phyloP scores from a whole-genome alignment of 2,329 filamentous ascomycete species.

The Penicillium sp. region DNA sequence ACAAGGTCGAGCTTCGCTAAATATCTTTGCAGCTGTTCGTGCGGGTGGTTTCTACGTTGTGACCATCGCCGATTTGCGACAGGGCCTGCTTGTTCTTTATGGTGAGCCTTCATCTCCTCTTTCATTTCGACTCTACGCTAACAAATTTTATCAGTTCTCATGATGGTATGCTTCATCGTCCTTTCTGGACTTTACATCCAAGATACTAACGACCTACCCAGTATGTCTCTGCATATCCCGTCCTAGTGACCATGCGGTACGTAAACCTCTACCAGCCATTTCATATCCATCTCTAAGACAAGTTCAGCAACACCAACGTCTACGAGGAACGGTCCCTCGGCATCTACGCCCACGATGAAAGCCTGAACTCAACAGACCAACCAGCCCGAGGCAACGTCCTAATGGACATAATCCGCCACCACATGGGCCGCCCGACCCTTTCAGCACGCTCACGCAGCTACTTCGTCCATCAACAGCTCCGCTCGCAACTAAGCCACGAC shows the following conservation, averaged over 20 bases:
- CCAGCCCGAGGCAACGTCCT: slow-evolving; percentile 21
- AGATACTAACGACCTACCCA: slow-evolving; percentile 13
- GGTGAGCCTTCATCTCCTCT: slow-evolving; percentile 12
- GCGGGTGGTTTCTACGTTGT: slow-evolving; percentile 68
- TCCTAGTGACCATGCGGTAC: slow-evolving; percentile 35
- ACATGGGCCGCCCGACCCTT: slow-evolving; percentile 22
- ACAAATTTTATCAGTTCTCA: slow-evolving; percentile 27
- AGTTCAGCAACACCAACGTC: slow-evolving; percentile 62
- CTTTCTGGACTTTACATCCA: background rate
- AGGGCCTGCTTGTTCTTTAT: slow-evolving; percentile 34
- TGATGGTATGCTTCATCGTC: slow-evolving; percentile 30
- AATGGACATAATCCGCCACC: slow-evolving; percentile 27
- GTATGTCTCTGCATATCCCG: slow-evolving; percentile 39
- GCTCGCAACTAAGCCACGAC: slow-evolving; percentile 65
- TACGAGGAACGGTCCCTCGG: slow-evolving; percentile 69
- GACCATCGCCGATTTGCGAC: slow-evolving; percentile 55
- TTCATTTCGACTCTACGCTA: slow-evolving; percentile 3
- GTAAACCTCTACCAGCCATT: background rate
- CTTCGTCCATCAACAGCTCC: slow-evolving; percentile 57
- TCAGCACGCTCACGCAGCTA: slow-evolving; percentile 42
- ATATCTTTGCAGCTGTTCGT: slow-evolving; percentile 45
- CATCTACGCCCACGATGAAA: slow-evolving; percentile 36
- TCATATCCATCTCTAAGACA: slow-evolving; percentile 1
- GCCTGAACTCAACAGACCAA: slow-evolving; percentile 16
- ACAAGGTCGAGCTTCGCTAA: background rate